Percentiles rank a stretch among this genome's conserved stretches.
Conservation (phyloP, 208 protist genomes). For the Tritrichomonas musculus region DNA sequence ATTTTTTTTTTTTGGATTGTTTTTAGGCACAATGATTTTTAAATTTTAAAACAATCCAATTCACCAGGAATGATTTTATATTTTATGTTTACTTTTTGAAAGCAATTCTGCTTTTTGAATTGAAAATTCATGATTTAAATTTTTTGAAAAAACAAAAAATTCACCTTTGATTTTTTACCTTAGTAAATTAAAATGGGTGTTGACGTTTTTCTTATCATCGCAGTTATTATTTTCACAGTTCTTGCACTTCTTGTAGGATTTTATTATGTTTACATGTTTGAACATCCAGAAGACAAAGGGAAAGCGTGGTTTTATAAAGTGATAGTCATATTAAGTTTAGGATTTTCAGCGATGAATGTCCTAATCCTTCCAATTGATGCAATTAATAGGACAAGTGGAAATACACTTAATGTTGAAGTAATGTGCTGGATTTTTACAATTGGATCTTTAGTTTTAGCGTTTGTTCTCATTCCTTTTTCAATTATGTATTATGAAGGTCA, state of each 20-base stretch:
- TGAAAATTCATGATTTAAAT: too few species aligned
- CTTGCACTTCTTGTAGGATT: neutral
- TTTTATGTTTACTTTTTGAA: too few species aligned
- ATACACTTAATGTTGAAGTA: neutral
- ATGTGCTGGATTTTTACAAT: conserved; percentile 31
- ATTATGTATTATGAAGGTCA: neutral
- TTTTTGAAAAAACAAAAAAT: too few species aligned
- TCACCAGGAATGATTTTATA: too few species aligned
- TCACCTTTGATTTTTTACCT: too few species aligned
- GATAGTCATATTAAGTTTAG: neutral
- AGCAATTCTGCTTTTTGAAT: too few species aligned
- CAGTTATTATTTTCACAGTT: neutral
- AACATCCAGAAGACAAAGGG: conserved; percentile 11
- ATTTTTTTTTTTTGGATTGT: neutral
- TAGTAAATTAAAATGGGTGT: too few species aligned
- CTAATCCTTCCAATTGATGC: neutral
- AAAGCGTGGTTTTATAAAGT: neutral
- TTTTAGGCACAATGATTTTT: neutral
- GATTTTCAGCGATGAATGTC: neutral
- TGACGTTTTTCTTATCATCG: neutral
- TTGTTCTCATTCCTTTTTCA: neutral
- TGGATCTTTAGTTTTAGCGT: neutral
- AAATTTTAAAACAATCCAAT: too few species aligned
- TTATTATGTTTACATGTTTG: neutral
- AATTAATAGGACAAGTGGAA: neutral